Evolutionary conservation across 2,329 filamentous ascomycete genomes (phyloP), one percentile per base, ranked within the genome.

Genomic region (Aspergillus fructus): DNA sequence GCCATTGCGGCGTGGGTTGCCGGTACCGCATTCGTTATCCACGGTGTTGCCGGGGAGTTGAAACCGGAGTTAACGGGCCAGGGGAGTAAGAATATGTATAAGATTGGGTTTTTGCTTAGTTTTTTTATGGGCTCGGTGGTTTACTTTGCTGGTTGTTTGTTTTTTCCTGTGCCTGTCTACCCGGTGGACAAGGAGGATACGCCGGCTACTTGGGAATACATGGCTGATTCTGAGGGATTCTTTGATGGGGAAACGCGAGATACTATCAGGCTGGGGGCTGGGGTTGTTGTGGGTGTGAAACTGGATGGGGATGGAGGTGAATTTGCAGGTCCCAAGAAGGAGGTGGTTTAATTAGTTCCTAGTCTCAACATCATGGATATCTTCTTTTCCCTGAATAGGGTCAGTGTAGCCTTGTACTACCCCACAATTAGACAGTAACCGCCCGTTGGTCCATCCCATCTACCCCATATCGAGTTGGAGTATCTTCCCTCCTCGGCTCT

Each of bases 51-150:
- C 1, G 55, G 55, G 5, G 30, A 54, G 17, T 58, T 53, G 23
- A 34, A 58, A 17, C 55, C 55, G 7, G n/a, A 42, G 4, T 17
- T 33, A 2, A 49, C 54, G 4, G 49, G 43, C 17, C 12, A 15
- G 4, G 50, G 50, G 2, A 50, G 45, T 5, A 58, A 49, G 39
- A 58, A 58, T 42, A 58, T 58, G 55, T 53, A 49, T 11, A 34
- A 50, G 40, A 54, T 58, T 50, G 55, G 55, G 5, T 58, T 43
- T 24, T n/a, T 58, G 13, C 24, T 58, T 37, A 58, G 49, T 2
- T 58, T 53, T 45, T 30, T 41, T 11, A 40, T 43, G 7, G 49
- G 49, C 13, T 46, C 41, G 24, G 45, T 30, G 9, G 55, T 58
- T 17, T 58, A 58, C 23, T 9, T 15, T 8, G 39, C n/a, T 19